phyloP scores from a whole-genome alignment of 768 basidiomycete species.

The Phaeotremella fagi region DNA sequence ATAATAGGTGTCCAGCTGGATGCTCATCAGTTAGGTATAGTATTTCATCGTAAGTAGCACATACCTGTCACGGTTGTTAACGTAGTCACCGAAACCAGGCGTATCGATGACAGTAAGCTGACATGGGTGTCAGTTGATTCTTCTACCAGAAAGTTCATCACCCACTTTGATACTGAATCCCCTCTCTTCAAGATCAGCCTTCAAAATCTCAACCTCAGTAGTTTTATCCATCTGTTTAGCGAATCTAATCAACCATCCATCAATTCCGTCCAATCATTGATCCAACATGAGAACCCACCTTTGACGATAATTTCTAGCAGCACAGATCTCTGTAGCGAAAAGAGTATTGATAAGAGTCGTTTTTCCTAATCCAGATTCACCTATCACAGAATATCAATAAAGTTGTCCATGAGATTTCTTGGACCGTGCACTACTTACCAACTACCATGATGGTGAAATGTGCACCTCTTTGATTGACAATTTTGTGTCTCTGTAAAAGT shows the following conservation, averaged over 20 bases:
- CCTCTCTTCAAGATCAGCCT: slow-evolving; percentile 98
- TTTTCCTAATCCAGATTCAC: slow-evolving; percentile 96
- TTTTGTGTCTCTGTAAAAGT: slow-evolving; percentile 82
- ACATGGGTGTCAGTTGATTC: neutral
- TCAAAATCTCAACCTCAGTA: slow-evolving; percentile 97
- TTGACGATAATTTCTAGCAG: slow-evolving; percentile 75
- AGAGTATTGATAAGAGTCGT: slow-evolving; percentile 98
- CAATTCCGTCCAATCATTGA: slow-evolving; percentile 55
- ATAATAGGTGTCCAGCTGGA: slow-evolving; percentile 86
- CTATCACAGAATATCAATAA: slow-evolving; percentile 49
- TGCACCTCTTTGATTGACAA: slow-evolving; percentile 92
- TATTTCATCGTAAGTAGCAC: too few relatives aligned
- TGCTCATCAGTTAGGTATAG: too few relatives aligned
- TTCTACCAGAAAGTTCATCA: slow-evolving; percentile 1
- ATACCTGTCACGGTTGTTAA: slow-evolving; percentile 95
- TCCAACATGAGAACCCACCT: slow-evolving; percentile 18
- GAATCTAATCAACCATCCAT: slow-evolving; percentile 19
- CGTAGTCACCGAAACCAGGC: slow-evolving; percentile 98
- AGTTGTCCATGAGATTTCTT: neutral
- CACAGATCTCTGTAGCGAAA: slow-evolving; percentile 93
- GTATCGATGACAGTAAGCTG: slow-evolving; percentile 97
- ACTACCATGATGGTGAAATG: slow-evolving; percentile 99
- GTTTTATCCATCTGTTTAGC: slow-evolving; percentile 97
- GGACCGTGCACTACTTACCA: slow-evolving; percentile 60
- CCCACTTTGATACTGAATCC: slow-evolving; percentile 83